Percentiles rank a stretch among this genome's conserved stretches.
These are phyloP conservation scores for Clarireedia hainanense DNA, from an alignment of 2,329 filamentous ascomycete species.

Conservation along the genomic window DNA sequence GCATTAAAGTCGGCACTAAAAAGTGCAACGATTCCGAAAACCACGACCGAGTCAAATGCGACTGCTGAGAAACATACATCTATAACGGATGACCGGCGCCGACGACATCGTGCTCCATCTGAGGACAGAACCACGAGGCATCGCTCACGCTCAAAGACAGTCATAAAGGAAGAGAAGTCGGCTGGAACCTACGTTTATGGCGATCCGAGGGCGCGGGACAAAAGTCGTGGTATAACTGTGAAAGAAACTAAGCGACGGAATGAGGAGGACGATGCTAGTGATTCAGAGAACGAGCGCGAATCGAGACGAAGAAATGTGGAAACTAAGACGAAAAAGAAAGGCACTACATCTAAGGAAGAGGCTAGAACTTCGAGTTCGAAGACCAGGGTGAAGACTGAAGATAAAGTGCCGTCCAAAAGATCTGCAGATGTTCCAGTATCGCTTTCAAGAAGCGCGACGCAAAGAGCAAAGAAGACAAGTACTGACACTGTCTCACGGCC, in stretches of 20 bases:
- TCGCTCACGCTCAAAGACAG: conserved; percentile 14
- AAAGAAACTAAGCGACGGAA: conserved; percentile 18
- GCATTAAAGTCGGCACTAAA: conserved; percentile 9
- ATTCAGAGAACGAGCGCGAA: conserved; percentile 14
- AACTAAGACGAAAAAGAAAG: conserved; percentile 21
- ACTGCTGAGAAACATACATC: conserved; percentile 17
- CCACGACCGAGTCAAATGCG: conserved; percentile 21
- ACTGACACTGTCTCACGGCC: conserved; percentile 14
- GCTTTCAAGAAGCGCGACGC: conserved; percentile 15
- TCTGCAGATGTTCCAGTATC: conserved; percentile 9
- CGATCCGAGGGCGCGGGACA: conserved; percentile 10
- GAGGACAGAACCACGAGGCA: conserved; percentile 11
- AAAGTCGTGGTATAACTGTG: conserved; percentile 10
- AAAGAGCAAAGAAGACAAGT: conserved; percentile 16
- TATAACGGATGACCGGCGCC: conserved; percentile 18
- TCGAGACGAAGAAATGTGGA: conserved; percentile 11
- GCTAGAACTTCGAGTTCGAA: conserved; percentile 12
- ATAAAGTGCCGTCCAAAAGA: conserved; percentile 10
- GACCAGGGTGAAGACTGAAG: conserved; percentile 12
- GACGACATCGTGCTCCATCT: conserved; percentile 10
- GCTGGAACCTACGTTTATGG: conserved; percentile 18
- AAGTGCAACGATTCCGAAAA: conserved; percentile 15
- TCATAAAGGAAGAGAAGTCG: conserved; percentile 11
- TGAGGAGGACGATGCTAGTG: conserved; percentile 18
- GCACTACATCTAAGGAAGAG: conserved; percentile 20